These are phyloP conservation scores for Ustilago trichophora DNA, from an alignment of 1,284 basidiomycete species.

Conservation along the genomic window DNA sequence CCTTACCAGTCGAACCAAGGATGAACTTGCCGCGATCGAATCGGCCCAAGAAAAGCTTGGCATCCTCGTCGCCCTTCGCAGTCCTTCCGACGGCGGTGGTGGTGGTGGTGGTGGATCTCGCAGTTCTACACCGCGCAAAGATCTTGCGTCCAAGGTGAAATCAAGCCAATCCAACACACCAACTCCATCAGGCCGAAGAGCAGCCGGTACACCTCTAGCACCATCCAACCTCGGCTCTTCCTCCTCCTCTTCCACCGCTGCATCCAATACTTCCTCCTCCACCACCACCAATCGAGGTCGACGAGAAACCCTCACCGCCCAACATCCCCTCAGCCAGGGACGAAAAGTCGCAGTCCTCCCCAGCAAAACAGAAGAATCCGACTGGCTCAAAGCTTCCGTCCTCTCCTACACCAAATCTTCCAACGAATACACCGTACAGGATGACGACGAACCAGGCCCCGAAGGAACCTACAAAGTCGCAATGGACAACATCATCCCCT, in stretches of 20 bases:
- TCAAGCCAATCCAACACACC: constrained; percentile 14
- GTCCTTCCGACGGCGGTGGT: constrained; percentile 31
- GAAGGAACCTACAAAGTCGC: constrained; percentile 47
- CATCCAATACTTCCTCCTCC: no score
- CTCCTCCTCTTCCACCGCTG: constrained; percentile 6
- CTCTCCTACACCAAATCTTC: constrained; percentile 30
- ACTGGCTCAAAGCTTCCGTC: constrained; percentile 47
- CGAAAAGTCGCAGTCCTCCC: constrained; percentile 42
- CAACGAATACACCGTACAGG: constrained; percentile 46
- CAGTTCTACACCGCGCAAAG: constrained; percentile 37
- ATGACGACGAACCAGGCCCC: constrained; percentile 45
- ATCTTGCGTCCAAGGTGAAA: constrained; percentile 25
- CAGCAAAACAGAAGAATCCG: constrained; percentile 36
- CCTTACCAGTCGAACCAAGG: constrained; percentile 40
- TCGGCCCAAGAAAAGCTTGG: constrained; percentile 56
- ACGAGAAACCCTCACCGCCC: constrained; percentile 31
- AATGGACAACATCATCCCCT: constrained; percentile 57
- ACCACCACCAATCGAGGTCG: constrained; percentile 21
- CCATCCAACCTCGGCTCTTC: constrained; percentile 23
- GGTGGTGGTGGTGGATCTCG: constrained; percentile 12
- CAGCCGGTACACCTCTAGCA: constrained; percentile 10
- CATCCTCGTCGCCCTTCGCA: constrained; percentile 52
- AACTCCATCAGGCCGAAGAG: constrained; percentile 24
- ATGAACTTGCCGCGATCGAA: constrained; percentile 53
- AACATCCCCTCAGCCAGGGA: constrained; percentile 36